Conservation (phyloP, 164 flowering plant species). For the Protea cynaroides region DNA sequence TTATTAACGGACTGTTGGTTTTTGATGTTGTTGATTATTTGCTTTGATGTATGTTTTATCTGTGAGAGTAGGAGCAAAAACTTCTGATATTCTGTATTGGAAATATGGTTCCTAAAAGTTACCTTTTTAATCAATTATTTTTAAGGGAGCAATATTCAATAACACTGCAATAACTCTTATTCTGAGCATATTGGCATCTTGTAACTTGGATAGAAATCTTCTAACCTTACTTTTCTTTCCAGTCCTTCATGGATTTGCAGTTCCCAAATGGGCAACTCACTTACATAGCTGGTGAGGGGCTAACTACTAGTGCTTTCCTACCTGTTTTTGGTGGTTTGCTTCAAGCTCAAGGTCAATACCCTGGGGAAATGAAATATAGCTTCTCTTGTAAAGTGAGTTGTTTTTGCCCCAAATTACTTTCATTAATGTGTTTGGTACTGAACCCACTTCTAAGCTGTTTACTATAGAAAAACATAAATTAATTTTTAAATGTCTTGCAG, state of each 20-base stretch:
- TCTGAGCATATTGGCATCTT: neutral
- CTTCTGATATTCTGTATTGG: neutral
- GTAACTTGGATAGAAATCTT: neutral
- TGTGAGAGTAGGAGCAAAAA: no score
- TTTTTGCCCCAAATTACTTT: neutral
- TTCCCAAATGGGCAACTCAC: slow-evolving; percentile 97
- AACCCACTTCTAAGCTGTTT: neutral
- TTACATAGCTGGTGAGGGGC: slow-evolving; percentile 91
- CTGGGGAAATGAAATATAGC: slow-evolving; percentile 87
- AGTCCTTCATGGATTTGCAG: slow-evolving; percentile 97
- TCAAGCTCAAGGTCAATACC: slow-evolving; percentile 95
- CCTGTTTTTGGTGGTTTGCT: slow-evolving; percentile 90
- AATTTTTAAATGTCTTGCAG: slow-evolving; percentile 28
- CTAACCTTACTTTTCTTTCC: slow-evolving; percentile 17
- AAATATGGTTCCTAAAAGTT: neutral
- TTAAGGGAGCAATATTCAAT: neutral
- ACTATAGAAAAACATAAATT: neutral
- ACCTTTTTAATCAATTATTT: neutral
- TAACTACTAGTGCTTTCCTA: slow-evolving; percentile 78
- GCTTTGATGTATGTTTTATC: no score
- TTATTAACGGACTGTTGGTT: no score
- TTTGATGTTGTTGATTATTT: no score
- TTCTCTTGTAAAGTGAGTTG: slow-evolving; percentile 79
- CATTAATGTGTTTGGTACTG: no score
- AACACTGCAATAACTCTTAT: neutral